A percentile compares a stretch with the other conserved stretches of the same genome.
Conservation (phyloP, 805 yeast species). For the Wickerhamiella azymoides region DNA sequence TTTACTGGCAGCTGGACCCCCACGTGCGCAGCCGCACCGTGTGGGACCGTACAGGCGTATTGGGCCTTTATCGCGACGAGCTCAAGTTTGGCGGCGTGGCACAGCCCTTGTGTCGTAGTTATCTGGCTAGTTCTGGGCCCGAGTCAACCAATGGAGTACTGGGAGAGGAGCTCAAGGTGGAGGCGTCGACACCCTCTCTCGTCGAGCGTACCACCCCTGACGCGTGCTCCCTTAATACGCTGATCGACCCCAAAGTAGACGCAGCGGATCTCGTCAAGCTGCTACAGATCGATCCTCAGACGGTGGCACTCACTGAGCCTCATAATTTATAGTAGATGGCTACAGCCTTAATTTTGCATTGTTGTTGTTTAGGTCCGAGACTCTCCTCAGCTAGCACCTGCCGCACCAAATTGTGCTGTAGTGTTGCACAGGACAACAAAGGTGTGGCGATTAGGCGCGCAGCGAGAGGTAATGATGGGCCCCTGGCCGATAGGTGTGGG, state of each 20-base stretch:
- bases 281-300: no score
- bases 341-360: no score
- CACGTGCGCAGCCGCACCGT: conserved; percentile 65
- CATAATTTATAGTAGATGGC: no score
- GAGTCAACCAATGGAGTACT: no score
- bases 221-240: background rate
- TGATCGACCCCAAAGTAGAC: background rate
- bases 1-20: conserved; percentile 63
- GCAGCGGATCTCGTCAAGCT: background rate
- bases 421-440: no score
- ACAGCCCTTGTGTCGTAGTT: conserved; percentile 12
- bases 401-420: no score
- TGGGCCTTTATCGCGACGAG: conserved; percentile 29
- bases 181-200: background rate
- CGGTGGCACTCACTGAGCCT: background rate
- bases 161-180: no score
- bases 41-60: conserved; percentile 61
- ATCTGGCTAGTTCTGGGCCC: background rate
- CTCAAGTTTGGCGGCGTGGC: conserved; percentile 16
- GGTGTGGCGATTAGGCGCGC: no score
- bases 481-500: no score
- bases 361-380: no score
- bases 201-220: background rate
- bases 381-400: no score
- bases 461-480: no score